Evolutionary conservation across 352 stramenopile genomes (phyloP).

Genomic region (Blastocystis sp.): DNA sequence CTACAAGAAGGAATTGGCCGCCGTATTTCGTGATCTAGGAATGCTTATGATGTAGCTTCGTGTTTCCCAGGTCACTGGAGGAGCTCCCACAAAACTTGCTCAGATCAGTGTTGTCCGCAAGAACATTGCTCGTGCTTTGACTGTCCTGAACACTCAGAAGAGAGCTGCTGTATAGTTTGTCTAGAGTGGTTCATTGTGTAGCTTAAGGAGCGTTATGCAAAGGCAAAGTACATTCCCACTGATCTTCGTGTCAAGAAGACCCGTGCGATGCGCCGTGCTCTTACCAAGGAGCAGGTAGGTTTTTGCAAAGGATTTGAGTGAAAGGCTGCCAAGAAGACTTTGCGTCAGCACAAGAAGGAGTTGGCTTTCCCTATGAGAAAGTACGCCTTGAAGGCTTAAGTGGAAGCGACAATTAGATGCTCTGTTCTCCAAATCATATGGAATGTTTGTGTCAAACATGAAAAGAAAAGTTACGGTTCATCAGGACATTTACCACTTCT

Average conservation of each 20-base stretch:
- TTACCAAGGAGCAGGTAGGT: constrained; percentile 92
- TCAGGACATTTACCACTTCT: constrained; percentile 42
- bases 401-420: constrained; percentile 7
- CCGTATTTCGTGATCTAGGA: constrained; percentile 64
- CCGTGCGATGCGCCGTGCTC: constrained; percentile 86
- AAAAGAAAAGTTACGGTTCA: constrained; percentile 6
- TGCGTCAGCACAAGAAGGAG: constrained; percentile 81
- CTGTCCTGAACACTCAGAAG: constrained; percentile 98
- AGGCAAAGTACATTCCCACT: constrained; percentile 92
- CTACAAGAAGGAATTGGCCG: constrained; percentile 91
- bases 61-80: constrained; percentile 96
- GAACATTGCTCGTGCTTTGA: constrained; percentile 95
- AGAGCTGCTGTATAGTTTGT: constrained; percentile 79
- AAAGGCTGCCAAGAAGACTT: constrained; percentile 65
- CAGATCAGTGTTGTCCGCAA: constrained; percentile 99
- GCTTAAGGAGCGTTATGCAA: constrained; percentile 82
- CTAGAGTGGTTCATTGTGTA: constrained; percentile 26
- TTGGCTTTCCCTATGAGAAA: constrained; percentile 88
- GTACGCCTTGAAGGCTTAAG: constrained; percentile 95
- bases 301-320: constrained; percentile 67
- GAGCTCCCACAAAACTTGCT: constrained; percentile 94
- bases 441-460: constrained; percentile 38
- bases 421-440: constrained; percentile 54
- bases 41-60: constrained; percentile 74
- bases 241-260: constrained; percentile 98